Conservation (phyloP, 352 stramenopile genomes). For the Elongisporangium anandrum region DNA sequence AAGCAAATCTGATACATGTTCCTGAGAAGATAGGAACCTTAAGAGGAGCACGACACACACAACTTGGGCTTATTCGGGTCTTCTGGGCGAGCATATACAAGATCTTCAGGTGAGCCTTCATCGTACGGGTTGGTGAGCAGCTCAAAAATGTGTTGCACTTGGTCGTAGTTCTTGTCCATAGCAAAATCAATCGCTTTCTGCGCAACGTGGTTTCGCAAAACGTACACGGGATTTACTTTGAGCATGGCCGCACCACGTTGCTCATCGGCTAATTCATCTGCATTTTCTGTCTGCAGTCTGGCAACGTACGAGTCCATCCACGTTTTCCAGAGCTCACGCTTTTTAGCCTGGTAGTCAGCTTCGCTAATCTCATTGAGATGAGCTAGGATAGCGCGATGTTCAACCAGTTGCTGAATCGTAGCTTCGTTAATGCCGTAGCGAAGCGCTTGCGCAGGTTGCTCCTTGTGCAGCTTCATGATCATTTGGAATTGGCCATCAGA, state of each 20-base stretch:
- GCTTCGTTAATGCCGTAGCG: slow-evolving; percentile 75
- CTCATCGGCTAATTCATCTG: slow-evolving; percentile 23
- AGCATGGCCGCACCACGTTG: slow-evolving; percentile 39
- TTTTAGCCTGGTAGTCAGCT: slow-evolving; percentile 33
- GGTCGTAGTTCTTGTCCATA: slow-evolving; percentile 53
- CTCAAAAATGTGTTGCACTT: slow-evolving; percentile 67
- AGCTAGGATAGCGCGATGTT: slow-evolving; percentile 36
- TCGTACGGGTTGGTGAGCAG: slow-evolving; percentile 71
- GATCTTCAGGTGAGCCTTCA: slow-evolving; percentile 32
- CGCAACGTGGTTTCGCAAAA: slow-evolving; percentile 88
- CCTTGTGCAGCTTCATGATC: slow-evolving; percentile 51
- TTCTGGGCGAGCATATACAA: slow-evolving; percentile 45
- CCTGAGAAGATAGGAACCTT: slow-evolving; percentile 1
- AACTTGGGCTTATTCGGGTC: slow-evolving; percentile 40
- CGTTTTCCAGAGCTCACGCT: slow-evolving; percentile 40
- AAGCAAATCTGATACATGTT: background rate
- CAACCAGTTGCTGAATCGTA: slow-evolving; percentile 47
- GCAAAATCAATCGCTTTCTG: slow-evolving; percentile 86
- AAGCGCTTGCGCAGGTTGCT: slow-evolving; percentile 53
- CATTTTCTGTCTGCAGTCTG: slow-evolving; percentile 38
- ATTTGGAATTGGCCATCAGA: slow-evolving; percentile 73
- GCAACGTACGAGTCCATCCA: slow-evolving; percentile 58
- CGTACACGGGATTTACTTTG: slow-evolving; percentile 73
- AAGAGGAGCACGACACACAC: slow-evolving; percentile 86
- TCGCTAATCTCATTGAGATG: slow-evolving; percentile 41